Evolutionary conservation across 176 grass and related monocot genomes (phyloP).

Genomic region (Rhynchospora tenuis): DNA sequence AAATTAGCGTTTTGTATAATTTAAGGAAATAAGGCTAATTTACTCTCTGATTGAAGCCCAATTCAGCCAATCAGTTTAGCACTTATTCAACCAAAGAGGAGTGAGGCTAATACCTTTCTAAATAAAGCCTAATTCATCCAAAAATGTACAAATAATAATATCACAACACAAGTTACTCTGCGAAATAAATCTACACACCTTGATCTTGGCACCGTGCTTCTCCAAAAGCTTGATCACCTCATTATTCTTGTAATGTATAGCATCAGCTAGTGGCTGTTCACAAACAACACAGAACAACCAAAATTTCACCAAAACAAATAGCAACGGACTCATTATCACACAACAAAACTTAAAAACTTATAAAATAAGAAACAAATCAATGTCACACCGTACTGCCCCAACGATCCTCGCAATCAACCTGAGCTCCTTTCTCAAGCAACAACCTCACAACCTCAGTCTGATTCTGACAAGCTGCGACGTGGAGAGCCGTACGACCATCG

Average conservation of each 20-base stretch:
- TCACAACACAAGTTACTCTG: neutral
- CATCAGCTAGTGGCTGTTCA: constrained; percentile 89
- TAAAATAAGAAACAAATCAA: neutral
- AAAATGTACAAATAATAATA: neutral
- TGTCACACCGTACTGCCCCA: constrained; percentile 77
- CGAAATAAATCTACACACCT: constrained; percentile 28
- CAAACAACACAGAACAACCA: constrained; percentile 17
- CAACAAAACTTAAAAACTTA: neutral
- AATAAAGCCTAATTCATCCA: neutral
- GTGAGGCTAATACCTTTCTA: neutral
- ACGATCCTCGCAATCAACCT: constrained; percentile 58
- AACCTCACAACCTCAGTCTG: constrained; percentile 49
- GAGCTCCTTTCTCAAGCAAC: constrained; percentile 52
- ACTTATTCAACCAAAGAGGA: neutral
- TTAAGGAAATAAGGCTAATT: neutral
- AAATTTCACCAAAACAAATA: neutral
- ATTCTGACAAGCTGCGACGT: constrained; percentile 86
- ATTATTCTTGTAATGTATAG: constrained; percentile 91
- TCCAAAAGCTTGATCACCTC: constrained; percentile 90
- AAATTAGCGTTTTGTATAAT: neutral
- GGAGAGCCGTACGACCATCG: constrained; percentile 76
- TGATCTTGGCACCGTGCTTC: constrained; percentile 69
- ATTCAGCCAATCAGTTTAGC: neutral
- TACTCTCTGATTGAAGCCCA: neutral
- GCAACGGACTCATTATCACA: neutral